A percentile compares a stretch with the other conserved stretches of the same genome.
These are phyloP conservation scores for Ogataea siamensis DNA, from an alignment of 805 yeast species.

Conservation along the genomic window DNA sequence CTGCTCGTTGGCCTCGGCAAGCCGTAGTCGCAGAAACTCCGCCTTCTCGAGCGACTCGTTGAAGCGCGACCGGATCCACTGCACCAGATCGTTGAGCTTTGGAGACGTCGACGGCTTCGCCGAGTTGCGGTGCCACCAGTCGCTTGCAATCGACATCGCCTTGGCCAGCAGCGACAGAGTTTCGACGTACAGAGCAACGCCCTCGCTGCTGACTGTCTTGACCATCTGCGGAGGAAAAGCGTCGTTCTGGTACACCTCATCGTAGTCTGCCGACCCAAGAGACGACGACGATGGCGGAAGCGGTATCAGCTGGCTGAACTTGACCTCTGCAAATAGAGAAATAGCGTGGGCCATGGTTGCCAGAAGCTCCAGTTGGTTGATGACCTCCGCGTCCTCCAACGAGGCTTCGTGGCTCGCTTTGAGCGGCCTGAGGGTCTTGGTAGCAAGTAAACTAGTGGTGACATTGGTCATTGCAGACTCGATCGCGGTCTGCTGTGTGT, in stretches of 20 bases:
- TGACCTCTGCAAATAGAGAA: slow-evolving; percentile 84
- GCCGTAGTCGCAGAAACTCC: slow-evolving; percentile 63
- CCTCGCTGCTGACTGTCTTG: slow-evolving; percentile 73
- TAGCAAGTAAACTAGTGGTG: slow-evolving; percentile 16
- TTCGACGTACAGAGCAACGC: slow-evolving; percentile 81
- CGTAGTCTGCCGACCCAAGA: slow-evolving; percentile 14
- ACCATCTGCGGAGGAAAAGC: slow-evolving; percentile 56
- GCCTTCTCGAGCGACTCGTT: slow-evolving; percentile 89
- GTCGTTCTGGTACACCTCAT: slow-evolving; percentile 37
- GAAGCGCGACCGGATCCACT: slow-evolving; percentile 87
- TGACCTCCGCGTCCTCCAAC: slow-evolving; percentile 37
- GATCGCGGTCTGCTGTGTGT: slow-evolving; percentile 9
- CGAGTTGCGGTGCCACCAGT: slow-evolving; percentile 76
- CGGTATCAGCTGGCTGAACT: slow-evolving; percentile 81
- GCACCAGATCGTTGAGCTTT: slow-evolving; percentile 68
- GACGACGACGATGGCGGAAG: slow-evolving; percentile 51
- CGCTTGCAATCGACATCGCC: slow-evolving; percentile 83
- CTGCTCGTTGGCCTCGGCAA: slow-evolving; percentile 48
- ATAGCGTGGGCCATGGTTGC: slow-evolving; percentile 92
- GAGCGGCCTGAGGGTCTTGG: slow-evolving; percentile 26
- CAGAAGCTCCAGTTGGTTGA: slow-evolving; percentile 58
- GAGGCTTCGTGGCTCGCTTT: slow-evolving; percentile 25
- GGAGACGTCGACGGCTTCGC: slow-evolving; percentile 35
- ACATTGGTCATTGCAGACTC: slow-evolving; percentile 20
- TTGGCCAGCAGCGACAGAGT: slow-evolving; percentile 76